Base-by-base conservation (phyloP, 352 stramenopile species). In the Pythium dissimile region DNA sequence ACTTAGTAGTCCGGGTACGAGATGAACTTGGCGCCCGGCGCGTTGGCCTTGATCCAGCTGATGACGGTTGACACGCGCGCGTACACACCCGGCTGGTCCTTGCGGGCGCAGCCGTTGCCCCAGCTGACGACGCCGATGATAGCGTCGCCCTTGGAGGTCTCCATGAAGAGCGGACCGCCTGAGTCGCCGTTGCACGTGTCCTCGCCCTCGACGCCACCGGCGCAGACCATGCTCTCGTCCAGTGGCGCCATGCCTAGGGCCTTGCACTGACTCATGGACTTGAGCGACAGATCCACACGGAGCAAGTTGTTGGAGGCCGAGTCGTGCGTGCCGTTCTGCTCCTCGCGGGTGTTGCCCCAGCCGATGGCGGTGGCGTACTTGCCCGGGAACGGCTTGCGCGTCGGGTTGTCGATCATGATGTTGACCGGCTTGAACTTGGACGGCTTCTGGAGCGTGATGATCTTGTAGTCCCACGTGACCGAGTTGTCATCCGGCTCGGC, bases 131-230 rank as follows among this genome's bases (percentile, higher is more conserved):
- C 34, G 11, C 65, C 65, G n/a, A 72, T 55, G 24, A 63, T 23
- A 1, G 31, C 51, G 12, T 62, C 64, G n/a, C 43, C 45, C 23
- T 41, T 24, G 23, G 62, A 52, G 2, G 28, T 59, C 32, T 51
- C 31, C 13, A 62, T 26, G 18, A 59, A 52, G 9, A 72, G 45
- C 23, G 64, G 59, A 10, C 64, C 64, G 43, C 64, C 64, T 21
- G 59, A 69, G 64, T 72, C 64, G 21, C 64, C 64, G 13, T 65
- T 35, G 64, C 64, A 72, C 20, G 59, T 26, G 48, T 64, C 64
- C 35, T 66, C 18, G 45, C 41, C 42, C 28, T 46, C 28, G 11
- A 50, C 28, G 15, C 57, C 49, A 21, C 52, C 59, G 15, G 59
- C 59, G n/a, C 58, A 66, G 31, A 59, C 28, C 48, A 66, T 63